A percentile compares a stretch with the other conserved stretches of the same genome.
phyloP scores from a whole-genome alignment of 2,329 filamentous ascomycete species.

The Paracoccidioides brasiliensis region DNA sequence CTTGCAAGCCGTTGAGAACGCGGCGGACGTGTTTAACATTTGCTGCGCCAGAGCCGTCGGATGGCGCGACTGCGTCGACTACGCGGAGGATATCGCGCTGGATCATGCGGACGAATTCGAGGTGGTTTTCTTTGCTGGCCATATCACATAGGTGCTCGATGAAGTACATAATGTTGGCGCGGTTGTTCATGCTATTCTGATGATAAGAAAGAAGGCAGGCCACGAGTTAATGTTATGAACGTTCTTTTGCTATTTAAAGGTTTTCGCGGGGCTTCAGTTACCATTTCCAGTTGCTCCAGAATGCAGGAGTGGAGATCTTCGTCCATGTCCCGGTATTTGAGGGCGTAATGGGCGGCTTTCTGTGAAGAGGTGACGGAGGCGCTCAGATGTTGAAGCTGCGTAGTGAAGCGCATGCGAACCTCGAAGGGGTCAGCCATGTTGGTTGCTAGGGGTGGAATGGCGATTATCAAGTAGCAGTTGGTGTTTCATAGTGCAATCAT shows the following conservation, averaged over 20 bases:
- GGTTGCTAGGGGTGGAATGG: conserved; percentile 17
- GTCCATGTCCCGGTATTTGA: conserved; percentile 87
- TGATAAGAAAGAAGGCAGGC: background rate
- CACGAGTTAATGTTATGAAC: background rate
- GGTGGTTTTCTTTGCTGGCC: conserved; percentile 60
- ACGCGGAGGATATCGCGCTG: conserved; percentile 83
- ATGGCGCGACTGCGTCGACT: conserved; percentile 80
- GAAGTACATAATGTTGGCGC: conserved; percentile 99
- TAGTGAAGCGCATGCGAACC: conserved; percentile 93
- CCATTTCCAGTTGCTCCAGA: conserved; percentile 80
- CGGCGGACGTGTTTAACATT: conserved; percentile 88
- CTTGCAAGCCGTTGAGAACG: conserved; percentile 58
- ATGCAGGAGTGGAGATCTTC: conserved; percentile 98
- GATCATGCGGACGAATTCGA: conserved; percentile 84
- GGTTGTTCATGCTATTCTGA: conserved; percentile 86
- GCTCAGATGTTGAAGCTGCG: conserved; percentile 77
- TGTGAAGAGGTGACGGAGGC: conserved; percentile 79
- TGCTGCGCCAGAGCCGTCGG: conserved; percentile 74
- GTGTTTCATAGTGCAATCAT: background rate
- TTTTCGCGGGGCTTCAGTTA: conserved; percentile 23
- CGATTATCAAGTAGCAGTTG: background rate
- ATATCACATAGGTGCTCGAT: conserved; percentile 88
- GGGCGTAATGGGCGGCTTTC: conserved; percentile 87
- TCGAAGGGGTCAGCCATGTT: conserved; percentile 82
- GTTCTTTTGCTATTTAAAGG: background rate